Evolutionary conservation across 164 flowering plant species (phyloP), one percentile per base, ranked within the genome.

Genomic region (Macadamia tetraphylla): DNA sequence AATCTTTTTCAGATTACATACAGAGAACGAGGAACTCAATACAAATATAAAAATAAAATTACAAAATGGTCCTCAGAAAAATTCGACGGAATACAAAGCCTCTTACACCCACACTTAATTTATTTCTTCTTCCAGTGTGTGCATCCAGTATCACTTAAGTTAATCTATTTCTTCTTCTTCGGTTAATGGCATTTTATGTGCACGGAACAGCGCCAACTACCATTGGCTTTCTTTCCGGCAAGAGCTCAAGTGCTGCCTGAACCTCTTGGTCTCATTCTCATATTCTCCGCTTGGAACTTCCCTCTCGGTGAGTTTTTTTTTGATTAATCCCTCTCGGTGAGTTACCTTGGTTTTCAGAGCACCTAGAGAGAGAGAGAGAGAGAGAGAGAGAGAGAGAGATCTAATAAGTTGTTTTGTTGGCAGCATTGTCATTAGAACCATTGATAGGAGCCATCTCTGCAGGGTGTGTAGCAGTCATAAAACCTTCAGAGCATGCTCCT

Each of bases 361-460:
- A n/a, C n/a, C n/a, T n/a, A n/a, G n/a, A n/a, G n/a, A n/a, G n/a
- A n/a, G n/a, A n/a, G n/a, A n/a, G n/a, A n/a, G n/a, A n/a, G n/a
- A n/a, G n/a, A n/a, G n/a, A n/a, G n/a, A n/a, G n/a, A n/a, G n/a
- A n/a, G n/a, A n/a, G n/a, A n/a, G n/a, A n/a, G n/a, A n/a, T n/a
- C 55, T 51, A 5, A 51, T 9, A 13, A 51, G 55, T 9, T 51
- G 55, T 51, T 51, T 51, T 12, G 6, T 51, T 51, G 9, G 46
- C 78, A 92, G 97, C 81, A 1, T 69, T 93, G 68, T 70, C 88
- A n/a, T 65, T 93, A 81, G 96, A 91, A 35, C 98, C 98, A 14
- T 29, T 93, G 65, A 81, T 93, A 17, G 98, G 98, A 55, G 98
- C 98, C 57, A 78, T 93, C 73, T 77, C 97, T 59, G 94, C 98